phyloP scores from a whole-genome alignment of 1,284 basidiomycete species.

The Pseudomicrostroma phylloplanum region DNA sequence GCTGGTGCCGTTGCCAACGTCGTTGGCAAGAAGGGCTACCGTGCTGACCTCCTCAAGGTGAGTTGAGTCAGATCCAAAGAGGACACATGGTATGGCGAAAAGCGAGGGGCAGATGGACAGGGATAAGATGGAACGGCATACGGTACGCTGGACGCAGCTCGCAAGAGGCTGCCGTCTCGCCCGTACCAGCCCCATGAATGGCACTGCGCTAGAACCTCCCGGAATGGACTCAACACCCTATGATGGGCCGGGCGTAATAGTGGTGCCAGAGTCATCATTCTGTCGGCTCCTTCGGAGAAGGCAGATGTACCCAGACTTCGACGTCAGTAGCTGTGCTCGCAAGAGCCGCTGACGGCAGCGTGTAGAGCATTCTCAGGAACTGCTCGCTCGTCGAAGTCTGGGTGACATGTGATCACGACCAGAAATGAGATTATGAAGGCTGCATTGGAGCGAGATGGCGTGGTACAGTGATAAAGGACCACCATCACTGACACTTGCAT shows the following conservation, averaged over 20 bases:
- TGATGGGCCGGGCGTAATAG: conserved; percentile 50
- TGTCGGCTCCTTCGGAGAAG: neutral
- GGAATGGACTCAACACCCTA: conserved; percentile 16
- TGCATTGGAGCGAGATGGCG: neutral
- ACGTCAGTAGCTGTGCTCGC: no score
- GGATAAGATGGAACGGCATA: neutral
- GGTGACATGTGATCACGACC: no score
- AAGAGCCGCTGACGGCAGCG: no score
- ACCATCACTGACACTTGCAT: no score
- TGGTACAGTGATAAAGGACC: neutral
- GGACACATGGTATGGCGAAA: neutral
- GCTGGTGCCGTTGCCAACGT: conserved; percentile 44
- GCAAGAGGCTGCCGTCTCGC: no score
- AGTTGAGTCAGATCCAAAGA: conserved; percentile 16
- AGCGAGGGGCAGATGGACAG: conserved; percentile 5
- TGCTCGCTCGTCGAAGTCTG: no score
- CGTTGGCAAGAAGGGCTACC: conserved; percentile 46
- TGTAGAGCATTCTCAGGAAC: no score
- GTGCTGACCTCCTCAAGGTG: conserved; percentile 46
- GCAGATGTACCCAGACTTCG: neutral
- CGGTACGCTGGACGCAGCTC: neutral
- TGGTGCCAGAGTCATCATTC: conserved; percentile 34
- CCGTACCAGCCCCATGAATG: neutral
- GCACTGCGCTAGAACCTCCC: conserved; percentile 51
- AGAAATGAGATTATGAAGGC: neutral